Evolutionary conservation across 2,329 filamentous ascomycete genomes (phyloP).

Genomic region (Thelonectria olida): DNA sequence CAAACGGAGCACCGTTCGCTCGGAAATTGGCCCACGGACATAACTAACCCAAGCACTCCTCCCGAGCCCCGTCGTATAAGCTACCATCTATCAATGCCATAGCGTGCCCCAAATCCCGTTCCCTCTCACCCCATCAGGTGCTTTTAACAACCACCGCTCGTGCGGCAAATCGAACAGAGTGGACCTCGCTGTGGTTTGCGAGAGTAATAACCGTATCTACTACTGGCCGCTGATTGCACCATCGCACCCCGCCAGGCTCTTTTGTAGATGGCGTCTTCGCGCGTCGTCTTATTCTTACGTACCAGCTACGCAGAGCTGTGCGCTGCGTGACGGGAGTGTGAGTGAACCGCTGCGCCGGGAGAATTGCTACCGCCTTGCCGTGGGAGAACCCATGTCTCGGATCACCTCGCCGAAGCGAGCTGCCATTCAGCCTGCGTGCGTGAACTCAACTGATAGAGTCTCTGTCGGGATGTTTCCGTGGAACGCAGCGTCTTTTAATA

Average conservation of each 20-base stretch:
- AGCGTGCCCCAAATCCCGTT: not conserved
- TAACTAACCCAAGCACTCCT: not conserved
- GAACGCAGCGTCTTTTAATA: not conserved
- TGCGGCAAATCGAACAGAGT: not conserved
- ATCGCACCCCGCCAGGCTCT: not conserved
- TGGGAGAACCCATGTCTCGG: not conserved
- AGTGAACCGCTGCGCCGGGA: not conserved
- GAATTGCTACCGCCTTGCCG: not conserved
- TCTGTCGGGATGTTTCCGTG: not conserved
- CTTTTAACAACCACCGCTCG: not conserved
- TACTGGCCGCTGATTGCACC: not conserved
- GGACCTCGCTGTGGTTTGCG: not conserved
- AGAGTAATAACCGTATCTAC: slow-evolving; percentile 2
- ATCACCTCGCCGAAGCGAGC: not conserved
- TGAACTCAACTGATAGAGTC: not conserved
- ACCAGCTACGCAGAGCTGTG: not conserved
- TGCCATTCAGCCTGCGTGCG: too few relatives aligned
- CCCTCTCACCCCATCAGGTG: not conserved
- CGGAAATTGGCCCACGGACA: not conserved
- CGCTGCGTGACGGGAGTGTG: not conserved
- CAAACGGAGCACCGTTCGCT: not conserved
- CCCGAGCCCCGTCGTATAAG: slow-evolving; percentile 6
- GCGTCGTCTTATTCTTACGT: not conserved
- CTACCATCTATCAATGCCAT: not conserved
- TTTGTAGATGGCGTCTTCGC: not conserved